Evolutionary conservation across 257 asterid species (phyloP).

Genomic region (Apocynum venetum): DNA sequence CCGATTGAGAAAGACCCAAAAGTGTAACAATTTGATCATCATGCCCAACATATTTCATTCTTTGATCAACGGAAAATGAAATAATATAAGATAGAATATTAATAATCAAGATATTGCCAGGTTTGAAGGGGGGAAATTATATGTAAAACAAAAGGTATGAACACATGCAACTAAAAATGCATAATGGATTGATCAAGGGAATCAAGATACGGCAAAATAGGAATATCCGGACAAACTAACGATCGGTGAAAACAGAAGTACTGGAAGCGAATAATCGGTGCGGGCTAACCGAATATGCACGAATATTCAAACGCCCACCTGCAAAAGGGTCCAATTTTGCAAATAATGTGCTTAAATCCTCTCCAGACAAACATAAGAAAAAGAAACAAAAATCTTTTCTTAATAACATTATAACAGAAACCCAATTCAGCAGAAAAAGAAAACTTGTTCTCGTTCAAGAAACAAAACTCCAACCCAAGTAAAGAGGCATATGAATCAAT

Average conservation of each 20-base stretch:
- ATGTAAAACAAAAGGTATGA: not conserved
- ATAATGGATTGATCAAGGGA: not conserved
- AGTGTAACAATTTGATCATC: not conserved
- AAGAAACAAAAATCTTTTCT: not conserved
- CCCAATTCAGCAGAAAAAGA: not conserved
- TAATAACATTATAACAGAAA: not conserved
- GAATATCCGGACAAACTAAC: not conserved
- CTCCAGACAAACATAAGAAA: not conserved
- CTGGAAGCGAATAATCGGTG: not conserved
- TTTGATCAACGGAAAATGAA: not conserved
- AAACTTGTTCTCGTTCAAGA: not conserved
- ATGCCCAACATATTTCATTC: not conserved
- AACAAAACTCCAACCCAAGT: not conserved
- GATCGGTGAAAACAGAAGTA: not conserved
- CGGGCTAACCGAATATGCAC: slow-evolving; percentile 1
- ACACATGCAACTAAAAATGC: slow-evolving; percentile 2
- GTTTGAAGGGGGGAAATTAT: not conserved
- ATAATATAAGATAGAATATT: not conserved
- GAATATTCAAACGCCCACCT: not conserved
- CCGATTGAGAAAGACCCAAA: not conserved
- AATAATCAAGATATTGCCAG: not conserved
- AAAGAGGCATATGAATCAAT: too few relatives aligned
- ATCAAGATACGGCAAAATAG: not conserved
- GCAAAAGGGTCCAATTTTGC: not conserved
- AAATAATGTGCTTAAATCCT: not conserved